phyloP scores from a whole-genome alignment of 2,329 filamentous ascomycete species.

The Aspergillus sp. region DNA sequence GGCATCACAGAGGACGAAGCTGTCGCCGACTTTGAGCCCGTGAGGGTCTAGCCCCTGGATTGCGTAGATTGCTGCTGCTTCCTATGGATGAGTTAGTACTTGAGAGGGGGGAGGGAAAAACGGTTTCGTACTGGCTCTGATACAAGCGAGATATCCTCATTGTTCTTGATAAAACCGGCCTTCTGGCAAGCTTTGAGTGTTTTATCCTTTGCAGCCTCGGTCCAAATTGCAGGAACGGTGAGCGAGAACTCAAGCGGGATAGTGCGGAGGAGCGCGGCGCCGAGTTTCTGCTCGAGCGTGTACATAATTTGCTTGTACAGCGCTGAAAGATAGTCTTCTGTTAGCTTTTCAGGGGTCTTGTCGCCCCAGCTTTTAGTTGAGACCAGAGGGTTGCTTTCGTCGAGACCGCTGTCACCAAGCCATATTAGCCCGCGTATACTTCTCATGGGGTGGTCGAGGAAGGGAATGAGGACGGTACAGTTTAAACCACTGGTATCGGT shows the following conservation, averaged over 20 bases:
- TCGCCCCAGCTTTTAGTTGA: constrained; percentile 7
- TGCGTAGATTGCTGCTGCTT: constrained; percentile 11
- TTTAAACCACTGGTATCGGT: constrained; percentile 13
- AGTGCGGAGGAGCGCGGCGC: constrained; percentile 1
- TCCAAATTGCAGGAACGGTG: constrained; percentile 11
- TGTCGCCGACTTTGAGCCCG: constrained; percentile 19
- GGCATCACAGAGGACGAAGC: constrained; percentile 29
- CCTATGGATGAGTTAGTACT: not conserved
- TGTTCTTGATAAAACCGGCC: not conserved
- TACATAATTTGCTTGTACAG: constrained; percentile 11
- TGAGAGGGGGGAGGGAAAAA: too few species aligned
- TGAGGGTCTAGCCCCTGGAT: constrained; percentile 14
- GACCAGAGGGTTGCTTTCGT: constrained; percentile 8
- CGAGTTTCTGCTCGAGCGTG: constrained; percentile 9
- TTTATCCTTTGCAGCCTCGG: constrained; percentile 11
- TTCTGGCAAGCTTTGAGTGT: constrained; percentile 9
- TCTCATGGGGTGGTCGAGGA: not conserved
- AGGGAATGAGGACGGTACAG: not conserved
- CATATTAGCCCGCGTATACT: too few species aligned
- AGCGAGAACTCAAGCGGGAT: constrained; percentile 9
- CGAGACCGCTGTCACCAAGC: not conserved
- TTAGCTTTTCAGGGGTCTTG: constrained; percentile 1
- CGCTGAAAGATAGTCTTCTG: constrained; percentile 7
- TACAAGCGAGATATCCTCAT: not conserved
- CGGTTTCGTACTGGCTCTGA: constrained; percentile 1